Evolutionary conservation across 352 stramenopile genomes (phyloP), one percentile per base, ranked within the genome.

Genomic region (Aphanomyces astaci): DNA sequence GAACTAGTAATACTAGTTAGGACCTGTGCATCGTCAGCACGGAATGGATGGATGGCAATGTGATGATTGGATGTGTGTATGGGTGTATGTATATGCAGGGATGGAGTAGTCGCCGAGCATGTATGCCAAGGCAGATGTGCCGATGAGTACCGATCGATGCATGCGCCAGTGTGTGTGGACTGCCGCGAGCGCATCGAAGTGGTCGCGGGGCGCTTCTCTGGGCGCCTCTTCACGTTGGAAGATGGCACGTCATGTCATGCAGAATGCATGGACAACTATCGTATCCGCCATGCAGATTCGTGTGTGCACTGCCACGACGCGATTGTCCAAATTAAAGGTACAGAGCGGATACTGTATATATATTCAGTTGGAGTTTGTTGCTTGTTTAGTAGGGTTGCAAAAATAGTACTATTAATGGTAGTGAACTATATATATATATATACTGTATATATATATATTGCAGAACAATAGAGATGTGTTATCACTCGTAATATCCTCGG

Each of bases 261-360:
- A 31, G 86, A 94, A 66, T 94, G 86, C 56, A 89, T 94, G 53
- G 86, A 92, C 63, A 83, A 80, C n/a, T 94, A 94, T 63, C 84
- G 87, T 65, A 88, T 92, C 33, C 81, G 80, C 49, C 84, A 78
- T 24, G 82, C 84, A 3, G 84, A 94, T 51, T 92, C 90, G 54
- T 94, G 86, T 51, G 73, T 82, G 27, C 86, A 92, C 66, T 94
- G 86, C 62, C 81, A 84, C 1, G 72, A 90, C 48, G 84, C 86
- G 3, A 90, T 94, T 68, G 81, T 82, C 27, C 78, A 83, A 31
- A 90, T 94, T 46, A 74, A 83, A 15, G 84, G 83, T 7, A 75
- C n/a, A n/a, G n/a, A 68, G 33, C 36, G 36, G 36, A 15, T 43
- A 15, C 36, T 15, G 15, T 43, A 7, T 43, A n/a, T n/a, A n/a